These are phyloP conservation scores for Seminavis robusta DNA, from an alignment of 108 stramenopile species.

Conservation along the genomic window DNA sequence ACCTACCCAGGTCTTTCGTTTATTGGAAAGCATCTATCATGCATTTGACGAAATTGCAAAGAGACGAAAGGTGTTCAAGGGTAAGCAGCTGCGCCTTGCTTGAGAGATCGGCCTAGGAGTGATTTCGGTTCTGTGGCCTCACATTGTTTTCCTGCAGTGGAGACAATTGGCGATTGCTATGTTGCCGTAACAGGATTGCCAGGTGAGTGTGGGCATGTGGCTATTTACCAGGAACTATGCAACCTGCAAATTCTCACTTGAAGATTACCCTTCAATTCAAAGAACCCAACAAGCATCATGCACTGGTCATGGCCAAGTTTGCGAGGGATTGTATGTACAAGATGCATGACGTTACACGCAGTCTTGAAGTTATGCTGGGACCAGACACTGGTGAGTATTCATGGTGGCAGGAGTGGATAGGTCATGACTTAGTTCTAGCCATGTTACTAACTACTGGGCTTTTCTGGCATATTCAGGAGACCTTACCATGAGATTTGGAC, in stretches of 20 bases:
- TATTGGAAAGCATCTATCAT: conserved; percentile 6
- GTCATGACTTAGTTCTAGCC: too few relatives aligned
- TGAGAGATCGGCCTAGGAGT: background rate
- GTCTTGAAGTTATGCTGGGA: conserved; percentile 11
- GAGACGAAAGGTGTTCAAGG: background rate
- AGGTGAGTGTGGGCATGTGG: background rate
- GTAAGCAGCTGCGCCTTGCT: background rate
- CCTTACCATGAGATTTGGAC: conserved; percentile 43
- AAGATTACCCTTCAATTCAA: background rate
- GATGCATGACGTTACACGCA: conserved; percentile 5
- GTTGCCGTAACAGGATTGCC: too few relatives aligned
- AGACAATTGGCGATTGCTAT: conserved; percentile 17
- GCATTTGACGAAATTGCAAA: conserved; percentile 2
- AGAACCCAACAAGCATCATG: conserved; percentile 19
- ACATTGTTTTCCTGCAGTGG: conserved; percentile 9
- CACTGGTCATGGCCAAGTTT: conserved; percentile 22
- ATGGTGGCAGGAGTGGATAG: too few relatives aligned
- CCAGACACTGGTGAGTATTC: conserved; percentile 8
- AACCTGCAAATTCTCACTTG: background rate
- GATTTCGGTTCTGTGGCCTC: background rate
- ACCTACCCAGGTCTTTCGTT: conserved; percentile 10
- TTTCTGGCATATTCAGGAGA: too few relatives aligned
- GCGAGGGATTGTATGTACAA: conserved; percentile 11
- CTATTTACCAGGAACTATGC: background rate
- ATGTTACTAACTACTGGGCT: too few relatives aligned